A percentile compares a stretch with the other conserved stretches of the same genome.
phyloP scores from a whole-genome alignment of 1,284 basidiomycete genomes.

The Ceratobasidium sp. region DNA sequence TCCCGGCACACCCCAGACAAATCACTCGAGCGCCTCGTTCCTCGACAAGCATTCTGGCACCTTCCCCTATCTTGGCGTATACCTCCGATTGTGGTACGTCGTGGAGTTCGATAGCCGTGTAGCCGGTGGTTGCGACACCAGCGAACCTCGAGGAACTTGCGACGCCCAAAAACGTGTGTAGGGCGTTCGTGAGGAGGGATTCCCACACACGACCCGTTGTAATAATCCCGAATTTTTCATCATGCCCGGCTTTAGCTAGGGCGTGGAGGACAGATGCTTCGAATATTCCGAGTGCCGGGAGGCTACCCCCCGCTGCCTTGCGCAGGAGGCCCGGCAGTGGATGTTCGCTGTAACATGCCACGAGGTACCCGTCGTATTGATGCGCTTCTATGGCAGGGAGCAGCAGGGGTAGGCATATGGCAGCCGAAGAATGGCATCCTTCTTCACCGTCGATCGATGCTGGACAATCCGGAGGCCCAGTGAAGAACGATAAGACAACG shows the following conservation, averaged over 20 bases:
- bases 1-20: slow-evolving; percentile 65
- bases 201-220: slow-evolving; percentile 66
- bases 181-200: slow-evolving; percentile 59
- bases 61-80: slow-evolving; percentile 56
- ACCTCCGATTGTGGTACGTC: slow-evolving; percentile 57
- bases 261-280: slow-evolving; percentile 61
- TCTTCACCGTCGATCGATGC: slow-evolving; percentile 61
- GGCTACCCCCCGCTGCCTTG: slow-evolving; percentile 51
- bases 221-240: slow-evolving; percentile 63
- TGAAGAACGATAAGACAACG: slow-evolving; percentile 57
- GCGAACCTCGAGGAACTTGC: slow-evolving; percentile 55
- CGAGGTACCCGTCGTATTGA: slow-evolving; percentile 59
- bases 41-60: slow-evolving; percentile 53
- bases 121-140: slow-evolving; percentile 62
- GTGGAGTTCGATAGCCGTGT: slow-evolving; percentile 63
- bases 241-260: slow-evolving; percentile 54
- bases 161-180: slow-evolving; percentile 54
- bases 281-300: slow-evolving; percentile 58
- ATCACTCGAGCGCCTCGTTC: slow-evolving; percentile 60
- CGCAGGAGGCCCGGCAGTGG: slow-evolving; percentile 62
- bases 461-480: slow-evolving; percentile 59
- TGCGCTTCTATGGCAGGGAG: slow-evolving; percentile 44
- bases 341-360: slow-evolving; percentile 68
- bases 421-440: slow-evolving; percentile 60
- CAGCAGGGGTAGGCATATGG: slow-evolving; percentile 56